Conservation (phyloP, 257 asterid genomes). For the Avicennia marina region DNA sequence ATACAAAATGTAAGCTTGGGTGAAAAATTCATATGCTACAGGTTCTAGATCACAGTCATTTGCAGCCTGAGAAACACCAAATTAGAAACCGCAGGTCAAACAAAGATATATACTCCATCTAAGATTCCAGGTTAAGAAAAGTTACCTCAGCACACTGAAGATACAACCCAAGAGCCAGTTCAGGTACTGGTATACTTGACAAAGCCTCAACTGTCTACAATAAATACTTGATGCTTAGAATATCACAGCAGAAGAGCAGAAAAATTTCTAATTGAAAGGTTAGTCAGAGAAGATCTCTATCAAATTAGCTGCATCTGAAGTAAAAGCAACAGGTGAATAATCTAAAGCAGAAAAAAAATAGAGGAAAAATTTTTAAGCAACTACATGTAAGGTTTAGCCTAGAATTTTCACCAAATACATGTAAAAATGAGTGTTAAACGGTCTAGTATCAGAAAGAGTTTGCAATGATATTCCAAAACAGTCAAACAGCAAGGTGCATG, state of each 20-base stretch:
- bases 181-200: conserved; percentile 82
- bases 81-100: conserved; percentile 24
- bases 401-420: neutral
- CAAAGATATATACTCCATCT: conserved; percentile 9
- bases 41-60: conserved; percentile 94
- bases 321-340: too few species aligned
- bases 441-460: conserved; percentile 6
- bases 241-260: conserved; percentile 6
- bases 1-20: conserved; percentile 93
- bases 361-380: neutral
- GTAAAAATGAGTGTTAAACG: too few species aligned
- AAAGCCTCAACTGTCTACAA: conserved; percentile 81
- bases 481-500: conserved; percentile 19
- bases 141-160: conserved; percentile 98
- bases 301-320: too few species aligned
- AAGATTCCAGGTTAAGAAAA: conserved; percentile 14
- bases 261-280: neutral
- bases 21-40: conserved; percentile 95
- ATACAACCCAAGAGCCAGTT: conserved; percentile 77
- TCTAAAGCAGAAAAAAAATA: conserved; percentile 4
- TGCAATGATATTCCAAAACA: conserved; percentile 7
- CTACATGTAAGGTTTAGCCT: conserved; percentile 7
- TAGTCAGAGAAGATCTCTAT: too few species aligned
- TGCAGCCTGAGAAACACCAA: conserved; percentile 74
- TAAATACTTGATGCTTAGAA: conserved; percentile 8